Evolutionary conservation across 805 yeast genomes (phyloP), one percentile per base, ranked within the genome.

Genomic region (Nadsonia fulvescens): DNA sequence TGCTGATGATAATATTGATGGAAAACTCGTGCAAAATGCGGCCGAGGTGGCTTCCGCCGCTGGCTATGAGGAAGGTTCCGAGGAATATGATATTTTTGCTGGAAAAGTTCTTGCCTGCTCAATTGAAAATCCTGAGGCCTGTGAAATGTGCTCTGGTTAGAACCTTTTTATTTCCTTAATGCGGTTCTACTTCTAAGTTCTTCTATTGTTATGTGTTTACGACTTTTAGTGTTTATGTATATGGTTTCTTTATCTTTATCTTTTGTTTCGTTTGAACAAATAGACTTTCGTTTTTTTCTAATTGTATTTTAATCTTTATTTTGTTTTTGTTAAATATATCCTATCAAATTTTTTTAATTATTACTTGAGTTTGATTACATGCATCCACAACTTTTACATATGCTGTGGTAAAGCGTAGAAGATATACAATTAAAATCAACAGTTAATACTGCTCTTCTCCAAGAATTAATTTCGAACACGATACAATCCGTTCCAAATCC

Each of bases 121-220:
- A 30, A 82, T 89, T 51, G 72, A 77, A 32, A 86, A 89, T 59
- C 95, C 95, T 32, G 96, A 79, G 58, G 70, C 96, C 26, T 86
- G 98, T 58, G 86, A 86, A 47, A 89, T 89, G 96, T 89, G 98
- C 62, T 86, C 96, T 33, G 96, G 96, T 60, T 89, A 57, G 20
- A 18, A 11, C 12, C 15, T 12, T 29, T 18, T 18, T 15, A 27
- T 26, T 15, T 25, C 20, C 21, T 20, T 28, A 24, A 24, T 14
- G 23, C 15, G 22, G 25, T 29, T 6, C 14, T 22, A 6, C 13
- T 13, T 11, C 14, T 10, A 22, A 22, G 13, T 16, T 13, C 5
- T 22, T 22, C 24, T 8, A 8, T 11, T 10, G 13, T 16, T 16
- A 22, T 5, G 13, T 22, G 13, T n/a, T 22, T 15, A n/a, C 13